Base-by-base conservation (phyloP, 2,329 filamentous ascomycete genomes). In the Diaporthe australafricana region DNA sequence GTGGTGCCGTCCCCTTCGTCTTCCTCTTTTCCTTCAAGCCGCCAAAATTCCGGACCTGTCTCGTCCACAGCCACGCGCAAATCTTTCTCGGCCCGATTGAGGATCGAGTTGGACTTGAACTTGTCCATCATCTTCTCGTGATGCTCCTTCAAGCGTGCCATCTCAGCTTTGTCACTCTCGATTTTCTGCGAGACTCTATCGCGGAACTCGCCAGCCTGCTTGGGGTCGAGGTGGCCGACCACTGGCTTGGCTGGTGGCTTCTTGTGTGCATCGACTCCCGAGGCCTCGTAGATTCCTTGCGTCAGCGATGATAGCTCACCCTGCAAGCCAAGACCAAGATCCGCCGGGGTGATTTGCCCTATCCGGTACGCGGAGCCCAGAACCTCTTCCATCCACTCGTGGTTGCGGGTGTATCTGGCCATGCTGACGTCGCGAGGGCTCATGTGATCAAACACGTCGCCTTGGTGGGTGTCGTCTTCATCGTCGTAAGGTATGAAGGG, bases 351-450 rank as follows among this genome's bases (percentile, higher is more conserved):
- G 71, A 99, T 97, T 79, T 97, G 94, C 63, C 89, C 89, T 74
- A 96, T 93, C 30, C 93, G 88, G 79, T 98, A 98, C 0, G 95
- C 94, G 1, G 96, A 98, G 0, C 93, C 94, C 68, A 98, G 89
- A 35, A 99, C 92, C 82, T 99, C 96, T 79, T 98, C 96, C 94
- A 99, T 98, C 96, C 96, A 98, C 81, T 98, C 94, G 78, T 99
- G 96, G 77, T 99, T 97, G 79, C 98, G 95, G 80, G 92, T 92
- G 81, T 98, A 99, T 70, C 96, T 90, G 75, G 91, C 90, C 73
- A 94, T 86, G 76, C 95, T 97, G 73, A 99, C 93, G 75, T 99
- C 96, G 53, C 95, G 90, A 3, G 95, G 95, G 0, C 94, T 96
- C 74, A 98, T 86, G 74, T 94, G 90, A 79, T 99, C 96, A 78